Evolutionary conservation across 2,329 filamentous ascomycete genomes (phyloP).

Genomic region (Dactylellina drechsleri): DNA sequence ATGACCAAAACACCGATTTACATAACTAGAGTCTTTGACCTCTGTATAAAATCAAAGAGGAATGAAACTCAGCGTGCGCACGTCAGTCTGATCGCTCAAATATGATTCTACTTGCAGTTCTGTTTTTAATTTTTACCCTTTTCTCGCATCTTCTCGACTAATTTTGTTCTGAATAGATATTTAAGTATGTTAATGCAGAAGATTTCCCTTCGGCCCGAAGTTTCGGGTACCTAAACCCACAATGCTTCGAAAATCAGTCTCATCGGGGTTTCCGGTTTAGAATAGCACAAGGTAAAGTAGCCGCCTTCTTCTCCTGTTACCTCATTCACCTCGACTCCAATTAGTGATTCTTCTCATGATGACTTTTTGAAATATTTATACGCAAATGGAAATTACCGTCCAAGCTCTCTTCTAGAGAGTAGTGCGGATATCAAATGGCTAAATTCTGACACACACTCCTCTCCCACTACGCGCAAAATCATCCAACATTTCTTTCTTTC

Average conservation of each 20-base stretch:
- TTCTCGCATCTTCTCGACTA: too few relatives aligned
- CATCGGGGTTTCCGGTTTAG: not conserved
- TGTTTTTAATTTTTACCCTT: not conserved
- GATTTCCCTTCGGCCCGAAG: too few relatives aligned
- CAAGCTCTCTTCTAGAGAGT: constrained; percentile 72
- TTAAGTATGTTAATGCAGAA: too few relatives aligned
- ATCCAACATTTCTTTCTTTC: too few relatives aligned
- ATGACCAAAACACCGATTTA: constrained; percentile 81
- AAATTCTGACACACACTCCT: constrained; percentile 72
- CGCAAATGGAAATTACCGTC: constrained; percentile 94
- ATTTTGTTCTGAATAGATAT: too few relatives aligned
- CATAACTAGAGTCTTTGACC: constrained; percentile 99
- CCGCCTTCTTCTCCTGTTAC: not conserved
- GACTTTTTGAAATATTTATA: constrained; percentile 71
- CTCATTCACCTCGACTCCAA: constrained; percentile 4
- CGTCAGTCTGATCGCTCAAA: constrained; percentile 58
- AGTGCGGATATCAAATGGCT: constrained; percentile 87
- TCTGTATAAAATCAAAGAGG: constrained; percentile 64
- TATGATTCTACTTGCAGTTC: not conserved
- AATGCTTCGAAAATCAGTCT: too few relatives aligned
- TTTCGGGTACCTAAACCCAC: too few relatives aligned
- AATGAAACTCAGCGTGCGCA: constrained; percentile 77
- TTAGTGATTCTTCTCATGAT: constrained; percentile 65
- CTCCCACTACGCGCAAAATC: constrained; percentile 29
- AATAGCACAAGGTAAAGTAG: not conserved